Conservation (phyloP, 2,329 filamentous ascomycete species). For the Fusarium anguioides region DNA sequence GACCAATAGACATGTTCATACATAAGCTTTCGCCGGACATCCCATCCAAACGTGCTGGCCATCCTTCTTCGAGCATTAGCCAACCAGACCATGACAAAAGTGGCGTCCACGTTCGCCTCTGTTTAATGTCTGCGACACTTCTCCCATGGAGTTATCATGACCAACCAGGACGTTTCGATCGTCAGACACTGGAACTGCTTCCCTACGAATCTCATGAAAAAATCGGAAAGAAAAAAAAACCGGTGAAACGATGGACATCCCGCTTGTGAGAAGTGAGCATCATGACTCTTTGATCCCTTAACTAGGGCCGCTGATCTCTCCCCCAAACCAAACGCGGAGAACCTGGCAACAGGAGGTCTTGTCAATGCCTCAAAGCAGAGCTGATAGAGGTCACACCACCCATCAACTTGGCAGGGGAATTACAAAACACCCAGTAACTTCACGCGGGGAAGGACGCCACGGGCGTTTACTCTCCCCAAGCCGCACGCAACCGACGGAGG, state of each 20-base stretch:
- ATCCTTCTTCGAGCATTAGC: conserved; percentile 30
- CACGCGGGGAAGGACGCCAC: conserved; percentile 30
- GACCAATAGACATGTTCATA: conserved; percentile 20
- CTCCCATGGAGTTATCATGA: background rate
- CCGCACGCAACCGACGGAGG: conserved; percentile 13
- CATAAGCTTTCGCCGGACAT: conserved; percentile 30
- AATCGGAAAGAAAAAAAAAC: background rate
- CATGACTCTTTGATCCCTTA: conserved; percentile 17
- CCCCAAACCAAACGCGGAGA: conserved; percentile 22
- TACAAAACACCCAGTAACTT: conserved; percentile 27
- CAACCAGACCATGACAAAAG: conserved; percentile 35
- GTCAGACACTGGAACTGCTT: conserved; percentile 2
- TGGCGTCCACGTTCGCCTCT: conserved; percentile 27
- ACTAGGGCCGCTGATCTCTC: conserved; percentile 28
- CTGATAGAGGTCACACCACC: conserved; percentile 35
- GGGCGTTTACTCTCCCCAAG: conserved; percentile 13
- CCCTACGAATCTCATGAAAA: background rate
- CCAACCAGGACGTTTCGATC: conserved; percentile 36
- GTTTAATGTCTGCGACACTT: conserved; percentile 4
- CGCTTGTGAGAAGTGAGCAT: conserved; percentile 28
- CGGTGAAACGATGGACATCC: conserved; percentile 1
- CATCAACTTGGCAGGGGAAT: conserved; percentile 38
- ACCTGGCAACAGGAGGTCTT: background rate
- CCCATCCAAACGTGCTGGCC: conserved; percentile 29
- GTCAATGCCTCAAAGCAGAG: conserved; percentile 13